A percentile compares a stretch with the other conserved stretches of the same genome.
These are phyloP conservation scores for Parasarocladium wereldwijsianum DNA, from an alignment of 2,329 filamentous ascomycete genomes.

Conservation along the genomic window DNA sequence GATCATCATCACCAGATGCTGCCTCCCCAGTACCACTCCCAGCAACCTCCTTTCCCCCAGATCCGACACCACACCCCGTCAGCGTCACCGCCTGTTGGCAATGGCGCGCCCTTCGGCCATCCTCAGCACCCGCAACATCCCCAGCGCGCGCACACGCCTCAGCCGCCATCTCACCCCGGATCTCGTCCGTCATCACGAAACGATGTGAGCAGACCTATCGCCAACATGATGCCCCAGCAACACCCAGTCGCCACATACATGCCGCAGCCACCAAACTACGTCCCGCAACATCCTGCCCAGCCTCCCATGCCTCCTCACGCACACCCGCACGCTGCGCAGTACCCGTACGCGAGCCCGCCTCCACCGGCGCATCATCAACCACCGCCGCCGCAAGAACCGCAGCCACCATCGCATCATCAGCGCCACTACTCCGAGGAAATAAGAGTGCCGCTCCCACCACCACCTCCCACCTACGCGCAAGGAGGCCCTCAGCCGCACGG, in stretches of 20 bases:
- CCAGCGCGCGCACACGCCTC: constrained; percentile 63
- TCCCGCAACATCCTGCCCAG: constrained; percentile 32
- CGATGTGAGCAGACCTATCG: constrained; percentile 16
- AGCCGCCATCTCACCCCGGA: constrained; percentile 49
- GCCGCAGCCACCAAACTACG: constrained; percentile 75
- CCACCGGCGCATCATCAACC: constrained; percentile 13
- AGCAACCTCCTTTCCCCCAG: constrained; percentile 15
- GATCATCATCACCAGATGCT: constrained; percentile 42
- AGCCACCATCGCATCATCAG: constrained; percentile 36
- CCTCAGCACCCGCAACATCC: constrained; percentile 40
- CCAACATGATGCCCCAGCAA: constrained; percentile 50
- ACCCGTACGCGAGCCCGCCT: constrained; percentile 17
- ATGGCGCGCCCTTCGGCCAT: constrained; percentile 65
- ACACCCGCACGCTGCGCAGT: constrained; percentile 23
- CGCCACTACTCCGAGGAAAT: constrained; percentile 59
- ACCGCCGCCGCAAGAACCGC: constrained; percentile 18
- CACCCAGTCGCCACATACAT: constrained; percentile 61
- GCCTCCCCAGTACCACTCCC: constrained; percentile 55
- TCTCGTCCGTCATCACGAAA: constrained; percentile 35
- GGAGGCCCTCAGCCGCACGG: constrained; percentile 34
- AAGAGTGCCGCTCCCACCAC: constrained; percentile 54
- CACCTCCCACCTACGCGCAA: constrained; percentile 53
- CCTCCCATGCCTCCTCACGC: constrained; percentile 21
- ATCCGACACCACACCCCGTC: constrained; percentile 4
- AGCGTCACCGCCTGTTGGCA: constrained; percentile 63